These are phyloP conservation scores for Thermoascus crustaceus DNA, from an alignment of 2,329 filamentous ascomycete genomes.

Conservation along the genomic window DNA sequence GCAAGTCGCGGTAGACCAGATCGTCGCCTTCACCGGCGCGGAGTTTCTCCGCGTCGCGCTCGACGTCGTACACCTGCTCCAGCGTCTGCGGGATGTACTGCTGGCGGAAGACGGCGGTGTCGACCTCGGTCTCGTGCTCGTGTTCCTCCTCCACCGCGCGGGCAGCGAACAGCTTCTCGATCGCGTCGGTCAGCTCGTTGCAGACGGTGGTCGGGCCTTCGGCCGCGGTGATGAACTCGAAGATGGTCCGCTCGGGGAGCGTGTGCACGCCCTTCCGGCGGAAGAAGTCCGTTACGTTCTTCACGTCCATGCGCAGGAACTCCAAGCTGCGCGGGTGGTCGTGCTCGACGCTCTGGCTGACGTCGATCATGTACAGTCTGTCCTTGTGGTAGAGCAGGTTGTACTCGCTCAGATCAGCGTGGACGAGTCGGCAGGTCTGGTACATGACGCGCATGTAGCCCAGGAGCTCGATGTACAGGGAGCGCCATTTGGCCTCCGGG, in stretches of 20 bases:
- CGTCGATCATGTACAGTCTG: slow-evolving; percentile 88
- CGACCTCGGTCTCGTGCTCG: slow-evolving; percentile 57
- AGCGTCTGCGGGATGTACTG: slow-evolving; percentile 95
- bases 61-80: slow-evolving; percentile 92
- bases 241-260: slow-evolving; percentile 69
- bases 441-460: slow-evolving; percentile 90
- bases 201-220: slow-evolving; percentile 39
- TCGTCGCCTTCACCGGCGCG: slow-evolving; percentile 67
- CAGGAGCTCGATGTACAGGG: slow-evolving; percentile 73
- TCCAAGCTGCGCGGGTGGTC: slow-evolving; percentile 89
- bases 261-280: slow-evolving; percentile 73
- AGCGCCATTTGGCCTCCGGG: slow-evolving; percentile 62
- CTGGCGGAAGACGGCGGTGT: slow-evolving; percentile 88
- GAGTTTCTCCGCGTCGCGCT: slow-evolving; percentile 76
- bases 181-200: slow-evolving; percentile 50
- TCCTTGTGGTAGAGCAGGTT: slow-evolving; percentile 84
- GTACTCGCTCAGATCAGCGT: slow-evolving; percentile 97
- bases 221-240: slow-evolving; percentile 67
- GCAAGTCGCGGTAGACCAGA: slow-evolving; percentile 76
- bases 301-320: slow-evolving; percentile 96
- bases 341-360: slow-evolving; percentile 94
- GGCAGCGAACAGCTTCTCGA: slow-evolving; percentile 60
- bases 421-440: slow-evolving; percentile 82
- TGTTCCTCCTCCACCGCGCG: slow-evolving; percentile 46
- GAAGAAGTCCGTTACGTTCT: slow-evolving; percentile 94